Base-by-base conservation (phyloP, 352 stramenopile genomes). In the Globisporangium uncinulatum region DNA sequence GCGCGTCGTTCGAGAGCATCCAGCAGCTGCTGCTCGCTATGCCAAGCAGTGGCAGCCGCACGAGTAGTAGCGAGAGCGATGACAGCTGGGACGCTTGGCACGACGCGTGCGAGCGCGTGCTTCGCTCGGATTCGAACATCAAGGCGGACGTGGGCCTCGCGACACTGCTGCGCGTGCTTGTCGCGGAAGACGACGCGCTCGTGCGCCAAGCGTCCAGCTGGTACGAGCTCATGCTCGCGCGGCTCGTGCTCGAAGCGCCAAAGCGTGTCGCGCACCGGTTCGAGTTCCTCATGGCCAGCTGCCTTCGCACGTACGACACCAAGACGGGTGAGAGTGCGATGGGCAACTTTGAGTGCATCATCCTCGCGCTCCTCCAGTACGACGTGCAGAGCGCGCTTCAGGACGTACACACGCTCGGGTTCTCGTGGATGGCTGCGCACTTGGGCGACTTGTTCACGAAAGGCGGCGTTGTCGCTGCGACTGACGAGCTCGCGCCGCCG, bases 221-320 rank as follows among this genome's bases (percentile, higher is more conserved):
- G 83, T 89, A 84, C 63, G 78, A 89, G 65, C 70, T 90, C 15
- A 90, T 91, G 74, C 83, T 89, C 72, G 83, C 83, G n/a, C 66
- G 70, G 21, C 65, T 90, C 32, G 79, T 90, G 19, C 62, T 94
- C 17, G 75, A 91, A 14, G 81, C 89, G 48, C 79, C 83, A 20
- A 94, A 89, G 69, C 70, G 69, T 6, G 71, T 89, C 17, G 81
- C 83, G 20, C 67, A 92, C 46, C 83, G 79, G 6, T 85, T 89
- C 37, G 76, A 89, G 62, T 92, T 86, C 51, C 69, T 92, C 17
- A 92, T 89, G 81, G 76, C 74, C 20, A 87, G 82, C 45, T 92
- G 78, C 60, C 86, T 85, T 57, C 65, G 68, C 45, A 65, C 57
- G 11, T 79, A 86, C 53, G 62, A 84, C 42, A 60, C 55, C 53